These are phyloP conservation scores for Solanum hybrid DNA, from an alignment of 305 asterid genomes.

Conservation along the genomic window DNA sequence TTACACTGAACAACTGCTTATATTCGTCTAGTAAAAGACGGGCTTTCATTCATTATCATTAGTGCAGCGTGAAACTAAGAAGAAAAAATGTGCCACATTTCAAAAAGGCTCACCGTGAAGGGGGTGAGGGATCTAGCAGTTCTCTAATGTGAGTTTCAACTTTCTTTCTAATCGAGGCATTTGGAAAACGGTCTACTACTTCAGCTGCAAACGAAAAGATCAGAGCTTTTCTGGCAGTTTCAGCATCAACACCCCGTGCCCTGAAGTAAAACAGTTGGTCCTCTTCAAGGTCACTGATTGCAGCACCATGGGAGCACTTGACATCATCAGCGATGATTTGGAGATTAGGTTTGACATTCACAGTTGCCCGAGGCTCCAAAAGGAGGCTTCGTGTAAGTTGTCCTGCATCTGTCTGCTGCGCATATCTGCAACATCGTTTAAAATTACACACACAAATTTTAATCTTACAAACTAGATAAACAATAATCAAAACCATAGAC, in stretches of 20 bases:
- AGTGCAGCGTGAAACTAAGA: not conserved
- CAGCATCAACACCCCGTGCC: conserved; percentile 67
- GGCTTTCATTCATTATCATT: not conserved
- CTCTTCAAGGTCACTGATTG: conserved; percentile 80
- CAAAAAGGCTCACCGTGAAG: conserved; percentile 18
- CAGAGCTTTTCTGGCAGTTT: conserved; percentile 78
- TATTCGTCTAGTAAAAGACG: no score
- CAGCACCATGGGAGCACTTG: conserved; percentile 94
- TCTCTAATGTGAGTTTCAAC: conserved; percentile 43
- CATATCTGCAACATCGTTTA: conserved; percentile 35
- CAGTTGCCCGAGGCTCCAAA: conserved; percentile 77
- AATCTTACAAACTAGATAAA: not conserved
- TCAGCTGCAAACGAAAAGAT: conserved; percentile 82
- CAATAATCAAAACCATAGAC: not conserved
- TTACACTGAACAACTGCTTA: not conserved
- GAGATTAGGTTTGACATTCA: conserved; percentile 84
- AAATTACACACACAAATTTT: not conserved
- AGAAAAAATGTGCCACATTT: not conserved
- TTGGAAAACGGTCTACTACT: conserved; percentile 54
- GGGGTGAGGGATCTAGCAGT: conserved; percentile 35
- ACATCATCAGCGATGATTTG: conserved; percentile 92
- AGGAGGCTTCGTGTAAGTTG: conserved; percentile 86
- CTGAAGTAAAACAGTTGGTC: conserved; percentile 74
- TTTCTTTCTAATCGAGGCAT: conserved; percentile 35
- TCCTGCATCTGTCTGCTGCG: conserved; percentile 97